Conservation (phyloP, 2,329 filamentous ascomycete genomes). For the Sarocladium brachiariae region DNA sequence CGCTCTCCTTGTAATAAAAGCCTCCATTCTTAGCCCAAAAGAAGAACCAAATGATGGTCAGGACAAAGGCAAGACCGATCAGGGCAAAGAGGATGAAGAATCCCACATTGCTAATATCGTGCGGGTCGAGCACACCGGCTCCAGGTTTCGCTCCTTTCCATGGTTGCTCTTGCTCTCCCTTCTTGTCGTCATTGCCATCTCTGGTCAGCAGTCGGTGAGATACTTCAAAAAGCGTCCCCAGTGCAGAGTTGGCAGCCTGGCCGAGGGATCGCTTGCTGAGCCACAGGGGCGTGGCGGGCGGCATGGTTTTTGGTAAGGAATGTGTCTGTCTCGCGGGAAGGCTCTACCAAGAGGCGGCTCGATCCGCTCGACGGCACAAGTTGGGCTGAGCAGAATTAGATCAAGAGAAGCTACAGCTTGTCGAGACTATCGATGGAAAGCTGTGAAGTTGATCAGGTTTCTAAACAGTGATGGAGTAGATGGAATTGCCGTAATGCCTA, state of each 20-base stretch:
- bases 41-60: conserved; percentile 90
- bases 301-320: conserved; percentile 5
- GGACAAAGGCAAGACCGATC: conserved; percentile 69
- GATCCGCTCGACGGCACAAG: conserved; percentile 1
- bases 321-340: conserved; percentile 7
- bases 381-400: not conserved
- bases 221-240: conserved; percentile 35
- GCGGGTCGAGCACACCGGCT: conserved; percentile 44
- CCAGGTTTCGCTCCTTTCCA: conserved; percentile 27
- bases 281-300: conserved; percentile 3
- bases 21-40: conserved; percentile 97
- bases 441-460: not conserved
- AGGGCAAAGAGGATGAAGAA: conserved; percentile 83
- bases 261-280: conserved; percentile 3
- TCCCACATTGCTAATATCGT: conserved; percentile 57
- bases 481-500: not conserved
- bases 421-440: not conserved
- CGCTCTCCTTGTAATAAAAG: conserved; percentile 74
- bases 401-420: not conserved
- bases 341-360: conserved; percentile 4
- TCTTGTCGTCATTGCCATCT: conserved; percentile 18
- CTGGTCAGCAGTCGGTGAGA: conserved; percentile 32
- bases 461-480: not conserved
- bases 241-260: conserved; percentile 22
- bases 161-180: conserved; percentile 19